Percentiles rank a stretch among this genome's conserved stretches.
These are phyloP conservation scores for Fusarium udum DNA, from an alignment of 2,329 filamentous ascomycete species.

Conservation along the genomic window DNA sequence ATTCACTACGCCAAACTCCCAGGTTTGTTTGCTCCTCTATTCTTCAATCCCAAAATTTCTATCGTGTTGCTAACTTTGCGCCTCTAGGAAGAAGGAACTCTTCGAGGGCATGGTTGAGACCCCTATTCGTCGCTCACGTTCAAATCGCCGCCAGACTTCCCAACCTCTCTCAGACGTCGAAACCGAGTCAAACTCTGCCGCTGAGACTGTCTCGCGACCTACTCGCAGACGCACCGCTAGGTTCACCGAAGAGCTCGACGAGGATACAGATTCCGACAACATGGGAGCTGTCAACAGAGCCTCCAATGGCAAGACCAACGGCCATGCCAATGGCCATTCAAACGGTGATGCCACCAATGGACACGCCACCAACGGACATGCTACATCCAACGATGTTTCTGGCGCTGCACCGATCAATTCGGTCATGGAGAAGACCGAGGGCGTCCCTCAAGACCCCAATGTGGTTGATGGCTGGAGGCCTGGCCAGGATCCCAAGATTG, in stretches of 20 bases:
- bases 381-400: conserved; percentile 20
- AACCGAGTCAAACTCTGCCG: conserved; percentile 57
- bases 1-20: conserved; percentile 52
- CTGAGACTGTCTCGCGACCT: conserved; percentile 52
- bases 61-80: conserved; percentile 9
- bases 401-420: conserved; percentile 18
- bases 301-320: conserved; percentile 40
- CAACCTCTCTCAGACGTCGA: conserved; percentile 59
- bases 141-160: conserved; percentile 61
- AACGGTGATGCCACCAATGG: conserved; percentile 43
- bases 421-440: conserved; percentile 31
- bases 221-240: conserved; percentile 59
- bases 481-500: conserved; percentile 69
- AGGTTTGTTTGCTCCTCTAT: conserved; percentile 43
- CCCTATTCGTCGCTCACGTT: conserved; percentile 57
- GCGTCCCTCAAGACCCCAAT: conserved; percentile 31
- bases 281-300: conserved; percentile 44
- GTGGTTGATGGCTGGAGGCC: conserved; percentile 66
- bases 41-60: neutral
- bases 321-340: conserved; percentile 21
- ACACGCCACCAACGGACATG: conserved; percentile 41
- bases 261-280: conserved; percentile 48
- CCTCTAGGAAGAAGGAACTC: conserved; percentile 67
- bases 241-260: conserved; percentile 61
- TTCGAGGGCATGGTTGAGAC: conserved; percentile 71